Evolutionary conservation across 2,329 filamentous ascomycete genomes (phyloP).

Genomic region (Metarhizium humberi): DNA sequence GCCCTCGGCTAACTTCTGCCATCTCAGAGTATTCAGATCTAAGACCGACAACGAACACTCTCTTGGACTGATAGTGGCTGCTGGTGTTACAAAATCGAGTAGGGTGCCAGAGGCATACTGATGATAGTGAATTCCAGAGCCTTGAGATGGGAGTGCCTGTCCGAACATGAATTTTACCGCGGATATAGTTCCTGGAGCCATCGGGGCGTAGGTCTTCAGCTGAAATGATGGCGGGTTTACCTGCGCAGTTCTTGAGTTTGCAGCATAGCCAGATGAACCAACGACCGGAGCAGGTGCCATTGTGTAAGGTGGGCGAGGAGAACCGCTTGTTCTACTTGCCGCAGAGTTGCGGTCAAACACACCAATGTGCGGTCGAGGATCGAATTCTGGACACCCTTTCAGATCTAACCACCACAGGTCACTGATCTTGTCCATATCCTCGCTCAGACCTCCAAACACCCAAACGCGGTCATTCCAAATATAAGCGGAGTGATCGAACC

Average conservation of each 20-base stretch:
- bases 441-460: slow-evolving; percentile 91
- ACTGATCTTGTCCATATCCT: slow-evolving; percentile 93
- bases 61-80: slow-evolving; percentile 72
- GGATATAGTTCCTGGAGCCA: slow-evolving; percentile 81
- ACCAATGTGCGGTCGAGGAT: slow-evolving; percentile 53
- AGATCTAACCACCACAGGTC: slow-evolving; percentile 98
- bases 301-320: slow-evolving; percentile 43
- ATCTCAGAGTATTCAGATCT: slow-evolving; percentile 77
- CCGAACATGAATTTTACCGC: slow-evolving; percentile 78
- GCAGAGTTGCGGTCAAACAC: slow-evolving; percentile 37
- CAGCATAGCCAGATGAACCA: slow-evolving; percentile 55
- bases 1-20: slow-evolving; percentile 92
- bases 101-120: slow-evolving; percentile 88
- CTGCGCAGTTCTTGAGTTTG: slow-evolving; percentile 58
- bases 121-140: slow-evolving; percentile 89
- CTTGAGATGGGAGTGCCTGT: slow-evolving; percentile 76
- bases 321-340: slow-evolving; percentile 33
- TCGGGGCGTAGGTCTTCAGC: slow-evolving; percentile 66
- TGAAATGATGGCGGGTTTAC: slow-evolving; percentile 59
- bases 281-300: slow-evolving; percentile 41
- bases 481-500: slow-evolving; percentile 93
- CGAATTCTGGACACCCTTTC: slow-evolving; percentile 79
- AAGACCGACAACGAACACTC: slow-evolving; percentile 88
- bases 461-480: slow-evolving; percentile 87
- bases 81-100: slow-evolving; percentile 89